Evolutionary conservation across 352 stramenopile species (phyloP), one percentile per base, ranked within the genome.

Genomic region (Bremia lactucae): DNA sequence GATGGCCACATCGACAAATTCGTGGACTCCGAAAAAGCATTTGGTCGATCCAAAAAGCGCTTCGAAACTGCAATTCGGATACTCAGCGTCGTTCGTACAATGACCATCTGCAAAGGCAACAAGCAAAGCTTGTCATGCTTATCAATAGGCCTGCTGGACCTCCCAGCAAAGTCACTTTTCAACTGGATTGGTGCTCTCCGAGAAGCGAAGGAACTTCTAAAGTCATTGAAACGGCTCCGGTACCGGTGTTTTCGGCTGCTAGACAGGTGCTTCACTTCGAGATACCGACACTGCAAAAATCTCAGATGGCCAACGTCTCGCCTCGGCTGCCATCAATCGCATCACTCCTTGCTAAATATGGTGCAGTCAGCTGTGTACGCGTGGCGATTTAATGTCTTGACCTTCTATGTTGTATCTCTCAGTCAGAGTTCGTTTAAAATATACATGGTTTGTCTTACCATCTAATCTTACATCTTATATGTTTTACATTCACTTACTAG

Each of bases 1-100:
- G 72, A 13, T 82, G 72, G 68, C 72, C 72, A 20, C 72, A 85
- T 38, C 66, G 72, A 16, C 72, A 85, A 42, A 79, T 84, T 37
- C 66, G 69, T n/a, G n/a, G n/a, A n/a, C n/a, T n/a, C n/a, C n/a
- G n/a, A n/a, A n/a, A n/a, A n/a, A n/a, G n/a, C n/a, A n/a, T n/a
- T n/a, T n/a, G n/a, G n/a, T n/a, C n/a, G n/a, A n/a, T n/a, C n/a
- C n/a, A 28, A 28, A 28, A 28, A 10, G 24, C 24, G 6, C 24
- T 28, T 6, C 24, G 24, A 6, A 10, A 10, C 10, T 28, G 24
- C 10, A 10, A 28, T 6, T 28, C 24, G 6, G 24, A 28, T 10
- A 10, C 10, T 10, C 24, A 28, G 24, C 24, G 24, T 28, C 24
- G 24, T 28, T 28, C 24, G 24, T 28, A 28, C 24, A 28, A 28